Evolutionary conservation across 768 basidiomycete species (phyloP).

Genomic region (Calocera viscosa): DNA sequence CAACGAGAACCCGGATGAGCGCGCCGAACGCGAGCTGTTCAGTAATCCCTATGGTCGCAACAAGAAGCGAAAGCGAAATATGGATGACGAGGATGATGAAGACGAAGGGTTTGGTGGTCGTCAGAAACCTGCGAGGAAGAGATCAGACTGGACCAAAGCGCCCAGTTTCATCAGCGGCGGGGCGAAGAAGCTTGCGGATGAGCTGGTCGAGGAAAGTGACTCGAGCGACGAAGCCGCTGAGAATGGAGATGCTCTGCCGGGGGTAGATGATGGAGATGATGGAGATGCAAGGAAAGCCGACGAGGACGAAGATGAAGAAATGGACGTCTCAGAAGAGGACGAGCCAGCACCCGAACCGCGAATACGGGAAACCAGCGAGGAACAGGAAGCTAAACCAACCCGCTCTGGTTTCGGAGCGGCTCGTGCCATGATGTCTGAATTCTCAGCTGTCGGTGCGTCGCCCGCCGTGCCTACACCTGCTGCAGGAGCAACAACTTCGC

Average conservation of each 20-base stretch:
- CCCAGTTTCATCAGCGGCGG: conserved; percentile 56
- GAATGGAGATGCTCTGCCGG: conserved; percentile 18
- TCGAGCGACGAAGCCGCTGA: conserved; percentile 6
- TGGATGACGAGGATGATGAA: conserved; percentile 61
- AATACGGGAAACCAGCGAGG: conserved; percentile 41
- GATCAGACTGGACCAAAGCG: conserved; percentile 59
- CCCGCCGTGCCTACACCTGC: conserved; percentile 5
- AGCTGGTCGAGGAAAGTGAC: conserved; percentile 26
- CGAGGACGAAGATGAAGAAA: conserved; percentile 21
- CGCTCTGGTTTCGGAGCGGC: conserved; percentile 30
- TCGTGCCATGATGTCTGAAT: not conserved
- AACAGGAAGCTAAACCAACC: conserved; percentile 29
- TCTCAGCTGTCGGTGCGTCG: not conserved
- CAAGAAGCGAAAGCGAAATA: conserved; percentile 45
- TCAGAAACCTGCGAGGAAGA: conserved; percentile 25
- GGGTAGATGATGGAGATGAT: conserved; percentile 30
- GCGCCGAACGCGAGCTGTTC: conserved; percentile 64
- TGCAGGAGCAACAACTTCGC: not conserved
- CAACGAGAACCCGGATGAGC: conserved; percentile 43
- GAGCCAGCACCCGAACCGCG: conserved; percentile 39
- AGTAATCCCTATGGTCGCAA: conserved; percentile 65
- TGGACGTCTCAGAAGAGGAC: conserved; percentile 25
- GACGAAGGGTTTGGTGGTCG: conserved; percentile 29
- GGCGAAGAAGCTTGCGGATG: conserved; percentile 12
- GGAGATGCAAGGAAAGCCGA: conserved; percentile 26